Evolutionary conservation across 2,329 filamentous ascomycete genomes (phyloP), one percentile per base, ranked within the genome.

Genomic region (Colletotrichum sp.): DNA sequence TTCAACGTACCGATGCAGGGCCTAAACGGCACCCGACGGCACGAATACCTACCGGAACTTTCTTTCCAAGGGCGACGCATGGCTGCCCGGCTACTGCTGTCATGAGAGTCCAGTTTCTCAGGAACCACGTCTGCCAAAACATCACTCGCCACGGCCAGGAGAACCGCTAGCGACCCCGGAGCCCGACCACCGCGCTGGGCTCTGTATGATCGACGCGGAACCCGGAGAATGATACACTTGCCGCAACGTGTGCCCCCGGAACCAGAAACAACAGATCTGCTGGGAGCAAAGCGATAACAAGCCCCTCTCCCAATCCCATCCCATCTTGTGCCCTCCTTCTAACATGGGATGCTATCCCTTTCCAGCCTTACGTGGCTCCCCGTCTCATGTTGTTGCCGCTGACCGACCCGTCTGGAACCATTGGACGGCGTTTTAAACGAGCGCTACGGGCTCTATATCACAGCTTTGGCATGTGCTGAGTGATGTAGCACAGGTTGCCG

Each of bases 151-250:
- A 30, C 58, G 25, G 52, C 68, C 39, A 60, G 39, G 61, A 28
- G 36, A 58, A 56, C 30, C 39, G 64, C 34, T 58, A 36, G 28
- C 68, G 43, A 64, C 18, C 61, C 61, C 34, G 13, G 61, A 55
- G 22, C 68, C 36, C 60, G 28, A 71, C 36, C 58, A 25, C 39
- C 30, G 27, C 22, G 64, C 43, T 65, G 16, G 70, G 48, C 64
- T 75, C 10, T 69, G 74, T 74, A 34, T 74, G 74, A 75, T 75
- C 74, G 58, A 56, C 74, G 65, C 70, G 74, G 74, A 36, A 69
- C 67, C 70, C 65, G 64, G 65, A 75, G 27, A 73, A 69, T 68
- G 74, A 75, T 52, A 75, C 70, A 73, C 70, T 55, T 64, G 39
- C 56, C 64, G 74, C 70, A 75, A 74, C 74, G 65, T 32, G 32